These are phyloP conservation scores for Pelargonium myrrhifolium DNA, from an alignment of 441 rosid species.

Conservation along the genomic window DNA sequence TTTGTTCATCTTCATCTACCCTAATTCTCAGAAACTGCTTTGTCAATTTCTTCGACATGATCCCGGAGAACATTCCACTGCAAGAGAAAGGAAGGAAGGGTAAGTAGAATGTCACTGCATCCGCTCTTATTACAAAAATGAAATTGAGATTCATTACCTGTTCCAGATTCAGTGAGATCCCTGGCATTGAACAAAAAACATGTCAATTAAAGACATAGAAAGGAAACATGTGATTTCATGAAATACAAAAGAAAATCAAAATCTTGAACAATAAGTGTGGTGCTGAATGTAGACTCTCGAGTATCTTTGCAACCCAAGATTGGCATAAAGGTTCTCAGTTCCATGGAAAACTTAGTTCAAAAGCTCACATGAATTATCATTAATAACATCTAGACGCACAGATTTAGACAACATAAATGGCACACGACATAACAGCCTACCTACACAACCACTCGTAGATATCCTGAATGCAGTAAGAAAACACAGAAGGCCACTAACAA, in stretches of 20 bases:
- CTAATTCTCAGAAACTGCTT: conserved; percentile 47
- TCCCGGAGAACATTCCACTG: conserved; percentile 72
- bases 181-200: conserved; percentile 28
- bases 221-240: neutral
- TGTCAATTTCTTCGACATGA: conserved; percentile 60
- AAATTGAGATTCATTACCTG: conserved; percentile 39
- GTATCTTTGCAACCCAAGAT: neutral
- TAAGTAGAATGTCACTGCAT: neutral
- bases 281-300: neutral
- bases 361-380: neutral
- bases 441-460: neutral
- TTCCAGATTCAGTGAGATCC: conserved; percentile 59
- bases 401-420: neutral
- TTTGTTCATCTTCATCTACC: neutral
- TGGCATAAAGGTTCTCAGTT: neutral
- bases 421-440: neutral
- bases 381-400: neutral
- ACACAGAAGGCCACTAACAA: neutral
- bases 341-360: neutral
- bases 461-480: neutral
- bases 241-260: neutral
- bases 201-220: neutral
- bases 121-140: neutral
- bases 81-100: conserved; percentile 15
- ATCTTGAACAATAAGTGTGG: neutral